A percentile compares a stretch with the other conserved stretches of the same genome.
These are phyloP conservation scores for Blastobotrys terrestris DNA, from an alignment of 805 yeast species.

Conservation along the genomic window DNA sequence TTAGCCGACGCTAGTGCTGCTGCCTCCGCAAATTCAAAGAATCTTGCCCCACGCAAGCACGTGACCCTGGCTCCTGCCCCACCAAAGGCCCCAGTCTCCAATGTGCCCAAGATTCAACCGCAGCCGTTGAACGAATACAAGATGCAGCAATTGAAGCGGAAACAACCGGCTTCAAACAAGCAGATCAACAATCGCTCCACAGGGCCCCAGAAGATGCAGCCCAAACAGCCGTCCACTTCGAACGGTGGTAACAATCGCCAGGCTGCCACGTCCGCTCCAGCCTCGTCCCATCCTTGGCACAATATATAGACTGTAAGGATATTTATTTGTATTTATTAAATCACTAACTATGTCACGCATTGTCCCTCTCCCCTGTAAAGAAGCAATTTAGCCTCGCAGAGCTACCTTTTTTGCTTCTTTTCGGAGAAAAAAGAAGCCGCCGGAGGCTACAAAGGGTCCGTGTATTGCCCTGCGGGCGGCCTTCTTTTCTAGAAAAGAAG, in stretches of 20 bases:
- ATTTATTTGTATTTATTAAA: background rate
- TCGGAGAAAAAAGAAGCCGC: no score
- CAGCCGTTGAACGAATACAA: conserved; percentile 12
- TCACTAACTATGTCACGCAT: background rate
- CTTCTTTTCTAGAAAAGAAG: no score
- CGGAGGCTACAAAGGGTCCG: no score
- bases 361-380: no score
- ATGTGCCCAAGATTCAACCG: conserved; percentile 7
- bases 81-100: conserved; percentile 10
- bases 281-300: background rate
- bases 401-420: no score
- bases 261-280: background rate
- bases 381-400: no score
- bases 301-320: background rate
- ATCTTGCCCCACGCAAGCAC: conserved; percentile 2
- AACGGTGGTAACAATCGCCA: background rate
- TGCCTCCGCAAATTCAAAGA: background rate
- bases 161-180: background rate
- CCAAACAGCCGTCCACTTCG: background rate
- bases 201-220: background rate
- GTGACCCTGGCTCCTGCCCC: conserved; percentile 20
- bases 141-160: conserved; percentile 9
- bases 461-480: no score
- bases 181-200: background rate
- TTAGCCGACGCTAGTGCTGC: background rate